These are phyloP conservation scores for Umbilicus rupestris DNA, from an alignment of 164 flowering plant genomes.

Conservation along the genomic window DNA sequence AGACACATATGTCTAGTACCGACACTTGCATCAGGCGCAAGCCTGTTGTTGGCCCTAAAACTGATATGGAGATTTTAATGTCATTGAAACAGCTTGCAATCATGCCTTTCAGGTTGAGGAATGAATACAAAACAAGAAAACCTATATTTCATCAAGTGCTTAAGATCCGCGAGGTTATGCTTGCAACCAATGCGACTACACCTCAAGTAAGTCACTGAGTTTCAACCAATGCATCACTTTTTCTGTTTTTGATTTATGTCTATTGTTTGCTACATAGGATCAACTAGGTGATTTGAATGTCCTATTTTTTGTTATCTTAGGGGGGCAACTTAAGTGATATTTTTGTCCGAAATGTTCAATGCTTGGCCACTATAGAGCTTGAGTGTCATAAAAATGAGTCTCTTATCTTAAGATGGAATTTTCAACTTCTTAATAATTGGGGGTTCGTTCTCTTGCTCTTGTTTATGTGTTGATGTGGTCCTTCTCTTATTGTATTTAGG, in stretches of 20 bases:
- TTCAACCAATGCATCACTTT: not conserved
- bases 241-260: not conserved
- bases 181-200: constrained; percentile 7
- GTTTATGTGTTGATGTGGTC: too few species aligned
- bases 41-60: not conserved
- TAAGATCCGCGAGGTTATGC: constrained; percentile 15
- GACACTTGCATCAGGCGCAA: not conserved
- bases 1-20: too few species aligned
- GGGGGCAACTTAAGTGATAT: not conserved
- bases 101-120: constrained; percentile 15
- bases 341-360: too few species aligned
- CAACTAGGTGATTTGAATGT: not conserved
- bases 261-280: not conserved
- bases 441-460: too few species aligned
- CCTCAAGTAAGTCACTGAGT: constrained; percentile 18
- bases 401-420: too few species aligned
- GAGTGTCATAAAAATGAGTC: too few species aligned
- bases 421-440: too few species aligned
- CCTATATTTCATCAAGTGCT: constrained; percentile 16
- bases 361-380: too few species aligned
- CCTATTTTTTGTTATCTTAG: not conserved
- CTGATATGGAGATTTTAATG: constrained; percentile 14
- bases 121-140: not conserved
- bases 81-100: constrained; percentile 19
- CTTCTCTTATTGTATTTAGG: too few species aligned